Evolutionary conservation across 2,329 filamentous ascomycete genomes (phyloP).

Genomic region (Orbilia brochopaga): DNA sequence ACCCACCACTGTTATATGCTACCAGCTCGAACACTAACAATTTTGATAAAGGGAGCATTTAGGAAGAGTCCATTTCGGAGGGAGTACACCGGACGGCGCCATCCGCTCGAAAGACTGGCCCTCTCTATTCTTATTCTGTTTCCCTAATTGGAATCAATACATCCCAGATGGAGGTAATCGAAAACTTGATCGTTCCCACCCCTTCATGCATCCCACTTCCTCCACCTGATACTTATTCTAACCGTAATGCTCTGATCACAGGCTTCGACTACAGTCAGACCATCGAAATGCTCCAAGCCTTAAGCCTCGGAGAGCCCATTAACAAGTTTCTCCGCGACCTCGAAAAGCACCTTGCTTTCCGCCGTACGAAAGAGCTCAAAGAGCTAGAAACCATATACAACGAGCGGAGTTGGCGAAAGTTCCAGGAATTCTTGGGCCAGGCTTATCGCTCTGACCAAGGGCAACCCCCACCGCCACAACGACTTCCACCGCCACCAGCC

Average conservation of each 20-base stretch:
- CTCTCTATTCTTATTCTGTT: constrained; percentile 33
- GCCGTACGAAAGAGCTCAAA: constrained; percentile 26
- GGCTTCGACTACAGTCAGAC: constrained; percentile 37
- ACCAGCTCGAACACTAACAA: constrained; percentile 17
- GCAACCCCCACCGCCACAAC: neutral
- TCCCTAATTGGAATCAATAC: constrained; percentile 21
- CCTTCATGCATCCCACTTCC: neutral
- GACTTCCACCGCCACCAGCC: neutral
- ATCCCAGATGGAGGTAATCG: constrained; percentile 37
- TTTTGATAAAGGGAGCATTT: constrained; percentile 26
- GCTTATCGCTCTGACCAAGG: constrained; percentile 9
- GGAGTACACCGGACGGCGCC: constrained; percentile 30
- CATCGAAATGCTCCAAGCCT: constrained; percentile 16
- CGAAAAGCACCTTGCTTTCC: constrained; percentile 37
- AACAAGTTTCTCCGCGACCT: constrained; percentile 49
- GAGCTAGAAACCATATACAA: constrained; percentile 42
- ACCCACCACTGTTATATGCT: too few relatives aligned
- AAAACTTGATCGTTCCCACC: neutral
- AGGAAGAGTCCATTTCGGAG: constrained; percentile 36
- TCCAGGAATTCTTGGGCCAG: constrained; percentile 31
- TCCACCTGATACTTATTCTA: neutral
- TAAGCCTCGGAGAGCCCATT: constrained; percentile 42
- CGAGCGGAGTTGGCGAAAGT: constrained; percentile 32
- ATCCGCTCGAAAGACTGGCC: constrained; percentile 44
- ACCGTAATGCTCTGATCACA: neutral